phyloP scores from a whole-genome alignment of 306 rosid genomes.

The Dicorynia guianensis region DNA sequence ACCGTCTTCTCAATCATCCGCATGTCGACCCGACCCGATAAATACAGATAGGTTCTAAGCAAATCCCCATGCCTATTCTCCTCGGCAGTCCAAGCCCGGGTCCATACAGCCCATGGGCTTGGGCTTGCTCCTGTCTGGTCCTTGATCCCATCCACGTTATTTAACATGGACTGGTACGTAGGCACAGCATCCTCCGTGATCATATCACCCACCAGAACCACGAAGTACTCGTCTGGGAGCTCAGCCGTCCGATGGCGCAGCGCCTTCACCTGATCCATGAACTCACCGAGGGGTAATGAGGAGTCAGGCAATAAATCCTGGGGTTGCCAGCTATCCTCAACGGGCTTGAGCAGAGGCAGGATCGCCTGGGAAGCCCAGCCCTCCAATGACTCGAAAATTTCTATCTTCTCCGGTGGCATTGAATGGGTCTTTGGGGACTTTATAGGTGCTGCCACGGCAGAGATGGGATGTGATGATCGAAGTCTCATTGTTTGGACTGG shows the following conservation, averaged over 20 bases:
- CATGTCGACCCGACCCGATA: conserved; percentile 56
- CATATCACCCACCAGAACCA: conserved; percentile 60
- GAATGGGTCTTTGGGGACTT: too few relatives aligned
- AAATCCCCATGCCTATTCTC: conserved; percentile 70
- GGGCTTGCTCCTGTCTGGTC: conserved; percentile 66
- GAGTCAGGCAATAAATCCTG: too few relatives aligned
- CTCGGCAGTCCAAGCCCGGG: conserved; percentile 67
- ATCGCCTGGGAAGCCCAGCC: too few relatives aligned
- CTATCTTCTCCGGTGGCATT: too few relatives aligned
- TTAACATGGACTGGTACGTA: conserved; percentile 57
- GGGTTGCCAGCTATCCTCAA: too few relatives aligned
- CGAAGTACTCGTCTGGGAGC: conserved; percentile 63
- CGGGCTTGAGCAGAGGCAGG: too few relatives aligned
- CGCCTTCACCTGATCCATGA: conserved; percentile 43
- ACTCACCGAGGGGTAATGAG: too few relatives aligned
- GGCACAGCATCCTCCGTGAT: conserved; percentile 30
- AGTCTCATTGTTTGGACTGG: too few relatives aligned
- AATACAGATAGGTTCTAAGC: conserved; percentile 53
- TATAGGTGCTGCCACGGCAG: too few relatives aligned
- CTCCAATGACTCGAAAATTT: too few relatives aligned
- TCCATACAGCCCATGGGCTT: conserved; percentile 21
- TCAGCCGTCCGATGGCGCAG: conserved; percentile 59
- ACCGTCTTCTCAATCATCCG: conserved; percentile 56
- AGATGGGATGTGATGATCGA: too few relatives aligned
- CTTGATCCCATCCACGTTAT: conserved; percentile 36